phyloP scores from a whole-genome alignment of 2,329 filamentous ascomycete species.

The Sclerotinia borealis region DNA sequence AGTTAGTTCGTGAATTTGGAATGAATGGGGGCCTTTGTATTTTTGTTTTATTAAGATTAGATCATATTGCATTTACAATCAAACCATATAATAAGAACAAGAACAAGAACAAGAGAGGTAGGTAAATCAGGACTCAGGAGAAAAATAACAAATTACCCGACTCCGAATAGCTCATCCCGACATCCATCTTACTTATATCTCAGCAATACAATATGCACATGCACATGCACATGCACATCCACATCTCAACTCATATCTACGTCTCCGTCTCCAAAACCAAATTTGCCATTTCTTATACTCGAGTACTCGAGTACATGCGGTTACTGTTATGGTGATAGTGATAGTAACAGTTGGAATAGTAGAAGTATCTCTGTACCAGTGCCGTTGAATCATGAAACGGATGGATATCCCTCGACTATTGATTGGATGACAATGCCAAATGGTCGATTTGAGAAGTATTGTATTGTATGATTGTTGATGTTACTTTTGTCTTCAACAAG shows the following conservation, averaged over 20 bases:
- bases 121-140: not conserved
- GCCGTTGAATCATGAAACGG: not conserved
- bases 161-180: not conserved
- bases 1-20: not conserved
- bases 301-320: too few relatives aligned
- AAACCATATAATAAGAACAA: too few relatives aligned
- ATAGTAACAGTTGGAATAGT: slow-evolving; percentile 23
- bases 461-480: not conserved
- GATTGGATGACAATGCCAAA: too few relatives aligned
- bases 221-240: too few relatives aligned
- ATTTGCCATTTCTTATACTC: slow-evolving; percentile 21
- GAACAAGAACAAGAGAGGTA: too few relatives aligned
- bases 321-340: slow-evolving; percentile 13
- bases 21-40: too few relatives aligned
- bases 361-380: slow-evolving; percentile 21
- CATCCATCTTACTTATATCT: slow-evolving; percentile 6
- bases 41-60: too few relatives aligned
- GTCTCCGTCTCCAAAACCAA: slow-evolving; percentile 9
- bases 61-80: too few relatives aligned
- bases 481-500: too few relatives aligned
- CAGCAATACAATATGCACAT: slow-evolving; percentile 19
- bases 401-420: not conserved
- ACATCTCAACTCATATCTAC: slow-evolving; percentile 22
- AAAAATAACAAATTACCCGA: not conserved
- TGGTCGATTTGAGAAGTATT: not conserved